Base-by-base conservation (phyloP, 2,329 filamentous ascomycete genomes). In the Colletotrichum limetticola region DNA sequence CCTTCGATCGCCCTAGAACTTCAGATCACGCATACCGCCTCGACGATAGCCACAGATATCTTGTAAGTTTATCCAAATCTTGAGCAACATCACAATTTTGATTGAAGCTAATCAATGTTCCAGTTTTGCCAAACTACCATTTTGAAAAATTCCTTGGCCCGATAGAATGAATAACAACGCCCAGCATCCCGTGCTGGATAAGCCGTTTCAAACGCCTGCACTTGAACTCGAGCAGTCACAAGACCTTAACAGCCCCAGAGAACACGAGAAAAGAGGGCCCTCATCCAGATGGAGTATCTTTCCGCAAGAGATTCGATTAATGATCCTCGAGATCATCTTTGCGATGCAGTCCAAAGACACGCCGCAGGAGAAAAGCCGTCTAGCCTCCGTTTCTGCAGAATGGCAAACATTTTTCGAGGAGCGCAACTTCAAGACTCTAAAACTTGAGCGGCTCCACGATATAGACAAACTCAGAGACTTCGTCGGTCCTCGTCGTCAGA, bases 391-490 rank as follows among this genome's bases (percentile, higher is more conserved):
- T 30, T 56, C n/a, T 30, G 16, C 14, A 1, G 62, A 65, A 42
- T 65, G 62, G 62, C 52, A 53, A 14, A 14, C 1, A 11, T 65
- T 57, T n/a, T 65, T 65, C 30, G 62, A 65, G 26, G 12, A 30
- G 49, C 30, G 49, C 14, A 37, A 65, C 24, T 30, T 65, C 30
- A 11, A n/a, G 6, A n/a, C 9, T 4, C 4, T 37, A 9, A 19
- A 4, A 9, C 42, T 46, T 19, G 1, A 5, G 6, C 6, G 14
- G 16, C 42, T 19, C n/a, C 14, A 46, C 5, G 37, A 46, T 16
- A 46, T 46, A 16, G 4, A 5, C 16, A 46, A 5, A 19, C 30
- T 37, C 52, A 5, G 26, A 26, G 22, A 32, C 30, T 16, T 26
- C 2, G 57, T 24, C 57, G 42, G 14, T 5, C 22, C 19, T 16